Evolutionary conservation across 139 green algal genomes (phyloP).

Genomic region (Coelastrella sp.): DNA sequence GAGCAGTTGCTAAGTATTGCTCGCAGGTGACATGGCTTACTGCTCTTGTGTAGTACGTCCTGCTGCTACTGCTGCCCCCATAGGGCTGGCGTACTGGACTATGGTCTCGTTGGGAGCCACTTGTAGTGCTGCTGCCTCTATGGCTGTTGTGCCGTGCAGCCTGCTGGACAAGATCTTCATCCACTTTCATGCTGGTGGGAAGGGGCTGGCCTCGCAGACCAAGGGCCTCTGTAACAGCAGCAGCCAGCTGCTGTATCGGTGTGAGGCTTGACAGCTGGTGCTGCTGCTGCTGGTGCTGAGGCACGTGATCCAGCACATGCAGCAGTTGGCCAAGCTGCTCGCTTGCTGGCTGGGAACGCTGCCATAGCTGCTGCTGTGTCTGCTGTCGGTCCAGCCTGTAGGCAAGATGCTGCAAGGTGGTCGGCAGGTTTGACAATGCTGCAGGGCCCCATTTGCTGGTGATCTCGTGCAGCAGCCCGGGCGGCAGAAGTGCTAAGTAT

Average conservation of each 20-base stretch:
- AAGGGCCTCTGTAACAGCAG: background rate
- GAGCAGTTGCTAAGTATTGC: background rate
- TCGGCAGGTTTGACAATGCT: background rate
- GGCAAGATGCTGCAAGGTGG: background rate
- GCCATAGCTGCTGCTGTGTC: background rate
- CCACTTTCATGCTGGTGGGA: no score
- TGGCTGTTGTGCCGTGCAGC: background rate
- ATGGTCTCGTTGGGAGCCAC: background rate
- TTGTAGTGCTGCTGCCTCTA: constrained; percentile 3
- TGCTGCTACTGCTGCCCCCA: background rate
- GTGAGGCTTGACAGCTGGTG: background rate
- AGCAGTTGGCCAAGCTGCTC: background rate
- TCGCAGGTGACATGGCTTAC: background rate
- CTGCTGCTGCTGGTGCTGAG: background rate
- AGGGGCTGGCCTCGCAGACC: background rate
- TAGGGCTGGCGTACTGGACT: background rate
- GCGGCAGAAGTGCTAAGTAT: background rate
- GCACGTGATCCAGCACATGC: background rate
- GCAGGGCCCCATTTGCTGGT: background rate
- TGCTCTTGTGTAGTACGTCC: background rate
- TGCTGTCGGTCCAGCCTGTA: background rate
- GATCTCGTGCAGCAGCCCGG: background rate
- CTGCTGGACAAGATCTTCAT: no score
- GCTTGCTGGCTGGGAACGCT: background rate
- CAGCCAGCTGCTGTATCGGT: background rate